These are phyloP conservation scores for Mycena crocata DNA, from an alignment of 768 basidiomycete species.

Conservation along the genomic window DNA sequence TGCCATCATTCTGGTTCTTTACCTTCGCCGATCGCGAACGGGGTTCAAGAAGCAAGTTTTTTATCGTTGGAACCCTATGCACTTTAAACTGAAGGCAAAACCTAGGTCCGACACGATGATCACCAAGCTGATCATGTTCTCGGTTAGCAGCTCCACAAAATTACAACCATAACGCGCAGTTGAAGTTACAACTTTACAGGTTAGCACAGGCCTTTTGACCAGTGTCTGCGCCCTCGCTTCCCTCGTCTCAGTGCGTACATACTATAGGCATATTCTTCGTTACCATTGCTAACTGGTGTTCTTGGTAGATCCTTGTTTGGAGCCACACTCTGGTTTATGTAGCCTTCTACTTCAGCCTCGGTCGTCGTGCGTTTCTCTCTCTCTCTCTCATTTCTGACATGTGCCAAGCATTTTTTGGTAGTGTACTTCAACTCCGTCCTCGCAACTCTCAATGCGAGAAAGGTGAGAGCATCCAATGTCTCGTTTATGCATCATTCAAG, in stretches of 20 bases:
- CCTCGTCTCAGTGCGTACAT: slow-evolving; percentile 49
- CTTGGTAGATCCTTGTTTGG: slow-evolving; percentile 56
- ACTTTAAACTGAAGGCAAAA: slow-evolving; percentile 4
- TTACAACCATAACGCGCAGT: no score
- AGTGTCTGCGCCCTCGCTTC: slow-evolving; percentile 57
- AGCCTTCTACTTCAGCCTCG: slow-evolving; percentile 67
- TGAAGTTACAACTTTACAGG: no score
- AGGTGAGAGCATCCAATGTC: slow-evolving; percentile 14
- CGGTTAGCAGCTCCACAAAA: no score
- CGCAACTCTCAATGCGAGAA: slow-evolving; percentile 63
- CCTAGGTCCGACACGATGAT: slow-evolving; percentile 60
- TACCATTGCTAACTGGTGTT: no score
- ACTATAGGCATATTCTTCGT: not conserved
- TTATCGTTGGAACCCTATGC: slow-evolving; percentile 33
- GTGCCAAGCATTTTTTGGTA: slow-evolving; percentile 31
- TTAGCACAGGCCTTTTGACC: slow-evolving; percentile 54
- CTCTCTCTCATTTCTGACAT: not conserved
- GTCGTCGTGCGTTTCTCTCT: slow-evolving; percentile 52
- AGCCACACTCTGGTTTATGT: slow-evolving; percentile 66
- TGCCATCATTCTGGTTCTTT: slow-evolving; percentile 59
- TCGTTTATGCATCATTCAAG: not conserved
- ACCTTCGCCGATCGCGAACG: slow-evolving; percentile 62
- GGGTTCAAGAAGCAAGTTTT: slow-evolving; percentile 61
- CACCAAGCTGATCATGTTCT: slow-evolving; percentile 53
- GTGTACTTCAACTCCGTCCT: slow-evolving; percentile 69